phyloP scores from a whole-genome alignment of 352 stramenopile genomes.

The Phytopythium aichiense region DNA sequence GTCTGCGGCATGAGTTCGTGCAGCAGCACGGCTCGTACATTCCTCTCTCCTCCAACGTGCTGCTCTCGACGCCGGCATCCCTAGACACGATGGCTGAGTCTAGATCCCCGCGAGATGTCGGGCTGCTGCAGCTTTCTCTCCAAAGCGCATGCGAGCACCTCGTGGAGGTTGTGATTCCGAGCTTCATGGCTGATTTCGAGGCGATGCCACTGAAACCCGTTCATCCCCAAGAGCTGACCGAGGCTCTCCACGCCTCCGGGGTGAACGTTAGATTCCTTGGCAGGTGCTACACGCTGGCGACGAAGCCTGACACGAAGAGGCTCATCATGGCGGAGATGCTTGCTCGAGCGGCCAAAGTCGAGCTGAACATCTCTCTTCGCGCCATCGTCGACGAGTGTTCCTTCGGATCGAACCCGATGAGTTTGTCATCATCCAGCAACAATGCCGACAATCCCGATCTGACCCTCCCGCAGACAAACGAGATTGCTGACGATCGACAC shows the following conservation, averaged over 20 bases:
- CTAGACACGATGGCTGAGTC: too few species aligned
- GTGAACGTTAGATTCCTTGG: constrained; percentile 61
- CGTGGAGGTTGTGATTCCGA: constrained; percentile 31
- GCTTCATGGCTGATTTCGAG: constrained; percentile 45
- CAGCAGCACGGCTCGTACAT: constrained; percentile 26
- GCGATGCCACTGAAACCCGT: constrained; percentile 17
- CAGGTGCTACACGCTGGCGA: constrained; percentile 46
- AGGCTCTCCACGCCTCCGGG: constrained; percentile 38
- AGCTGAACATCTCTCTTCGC: constrained; percentile 36
- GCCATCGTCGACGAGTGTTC: constrained; percentile 19
- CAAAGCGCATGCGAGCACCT: constrained; percentile 37
- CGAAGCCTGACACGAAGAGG: constrained; percentile 34
- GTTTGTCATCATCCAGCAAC: not conserved
- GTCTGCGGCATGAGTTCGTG: constrained; percentile 49
- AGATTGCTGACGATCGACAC: not conserved
- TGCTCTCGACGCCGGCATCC: not conserved
- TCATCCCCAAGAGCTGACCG: constrained; percentile 39
- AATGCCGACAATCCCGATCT: not conserved
- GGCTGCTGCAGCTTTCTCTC: constrained; percentile 31
- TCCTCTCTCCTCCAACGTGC: constrained; percentile 27
- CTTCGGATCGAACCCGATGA: not conserved
- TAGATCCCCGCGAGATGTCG: constrained; percentile 19
- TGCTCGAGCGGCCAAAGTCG: constrained; percentile 50
- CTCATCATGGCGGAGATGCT: constrained; percentile 58
- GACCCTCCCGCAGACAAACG: too few species aligned